A percentile compares a stretch with the other conserved stretches of the same genome.
These are phyloP conservation scores for Exophiala oligosperma DNA, from an alignment of 2,329 filamentous ascomycete genomes.

Conservation along the genomic window DNA sequence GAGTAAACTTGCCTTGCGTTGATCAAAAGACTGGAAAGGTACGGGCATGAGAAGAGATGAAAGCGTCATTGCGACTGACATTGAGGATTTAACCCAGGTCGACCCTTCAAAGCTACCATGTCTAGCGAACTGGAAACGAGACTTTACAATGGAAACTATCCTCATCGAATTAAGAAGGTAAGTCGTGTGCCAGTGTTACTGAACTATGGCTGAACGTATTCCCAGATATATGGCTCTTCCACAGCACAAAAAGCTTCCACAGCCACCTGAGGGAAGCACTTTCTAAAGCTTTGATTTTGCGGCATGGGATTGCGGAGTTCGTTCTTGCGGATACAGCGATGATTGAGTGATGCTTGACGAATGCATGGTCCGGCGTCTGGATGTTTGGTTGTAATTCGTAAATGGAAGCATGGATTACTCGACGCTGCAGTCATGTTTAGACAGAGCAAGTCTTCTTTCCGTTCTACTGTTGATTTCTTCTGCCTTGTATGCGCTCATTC, in stretches of 20 bases:
- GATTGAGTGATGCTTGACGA: conserved; percentile 17
- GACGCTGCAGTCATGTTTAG: not conserved
- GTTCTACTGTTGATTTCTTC: not conserved
- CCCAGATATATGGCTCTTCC: conserved; percentile 90
- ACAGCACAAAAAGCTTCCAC: conserved; percentile 89
- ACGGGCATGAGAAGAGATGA: conserved; percentile 24
- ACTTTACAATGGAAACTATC: conserved; percentile 94
- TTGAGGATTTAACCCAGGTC: conserved; percentile 53
- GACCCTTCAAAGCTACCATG: conserved; percentile 82
- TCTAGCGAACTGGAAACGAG: conserved; percentile 84
- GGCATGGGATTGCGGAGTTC: conserved; percentile 22
- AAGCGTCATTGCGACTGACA: not conserved
- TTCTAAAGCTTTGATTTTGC: conserved; percentile 34
- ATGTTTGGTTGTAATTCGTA: not conserved
- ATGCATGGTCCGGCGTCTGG: conserved; percentile 18
- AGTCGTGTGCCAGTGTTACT: conserved; percentile 30
- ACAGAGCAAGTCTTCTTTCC: not conserved
- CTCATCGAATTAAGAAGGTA: conserved; percentile 82
- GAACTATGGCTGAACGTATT: conserved; percentile 4
- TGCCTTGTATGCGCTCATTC: too few relatives aligned
- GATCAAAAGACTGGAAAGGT: conserved; percentile 75
- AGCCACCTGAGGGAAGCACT: conserved; percentile 82
- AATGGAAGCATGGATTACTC: not conserved
- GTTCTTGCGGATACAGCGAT: conserved; percentile 10
- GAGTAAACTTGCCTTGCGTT: conserved; percentile 96